These are phyloP conservation scores for Neonectria hederae DNA, from an alignment of 2,329 filamentous ascomycete genomes.

Conservation along the genomic window DNA sequence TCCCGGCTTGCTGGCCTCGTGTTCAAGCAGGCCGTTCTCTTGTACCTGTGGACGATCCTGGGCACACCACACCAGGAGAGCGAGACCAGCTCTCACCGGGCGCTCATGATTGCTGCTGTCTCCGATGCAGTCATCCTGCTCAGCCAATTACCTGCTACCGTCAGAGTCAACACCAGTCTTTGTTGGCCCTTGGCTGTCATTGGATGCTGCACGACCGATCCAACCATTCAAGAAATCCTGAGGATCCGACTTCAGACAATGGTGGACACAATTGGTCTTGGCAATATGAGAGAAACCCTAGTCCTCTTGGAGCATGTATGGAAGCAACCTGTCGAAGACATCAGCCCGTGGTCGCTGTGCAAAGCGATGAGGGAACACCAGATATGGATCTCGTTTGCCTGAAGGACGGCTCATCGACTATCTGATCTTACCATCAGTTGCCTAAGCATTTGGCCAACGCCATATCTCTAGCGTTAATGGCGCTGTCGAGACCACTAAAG, in stretches of 20 bases:
- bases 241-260: constrained; percentile 47
- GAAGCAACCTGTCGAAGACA: constrained; percentile 44
- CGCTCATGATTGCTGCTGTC: constrained; percentile 44
- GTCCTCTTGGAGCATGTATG: constrained; percentile 55
- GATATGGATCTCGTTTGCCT: constrained; percentile 61
- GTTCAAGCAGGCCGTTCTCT: constrained; percentile 55
- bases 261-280: constrained; percentile 52
- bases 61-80: constrained; percentile 40
- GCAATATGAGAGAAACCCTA: constrained; percentile 56
- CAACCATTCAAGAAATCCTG: constrained; percentile 49
- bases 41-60: constrained; percentile 53
- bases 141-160: constrained; percentile 44
- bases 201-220: constrained; percentile 49
- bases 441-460: background rate
- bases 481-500: background rate
- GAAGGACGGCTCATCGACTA: constrained; percentile 11
- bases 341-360: constrained; percentile 56
- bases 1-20: constrained; percentile 53
- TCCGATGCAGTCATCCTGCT: constrained; percentile 45
- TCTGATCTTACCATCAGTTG: background rate
- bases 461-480: background rate
- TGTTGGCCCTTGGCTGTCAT: constrained; percentile 53
- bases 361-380: constrained; percentile 56
- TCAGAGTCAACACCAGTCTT: constrained; percentile 52
- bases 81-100: constrained; percentile 34